Evolutionary conservation across 2,329 filamentous ascomycete species (phyloP), one percentile per base, ranked within the genome.

Genomic region (Fusarium solani-melongenae): DNA sequence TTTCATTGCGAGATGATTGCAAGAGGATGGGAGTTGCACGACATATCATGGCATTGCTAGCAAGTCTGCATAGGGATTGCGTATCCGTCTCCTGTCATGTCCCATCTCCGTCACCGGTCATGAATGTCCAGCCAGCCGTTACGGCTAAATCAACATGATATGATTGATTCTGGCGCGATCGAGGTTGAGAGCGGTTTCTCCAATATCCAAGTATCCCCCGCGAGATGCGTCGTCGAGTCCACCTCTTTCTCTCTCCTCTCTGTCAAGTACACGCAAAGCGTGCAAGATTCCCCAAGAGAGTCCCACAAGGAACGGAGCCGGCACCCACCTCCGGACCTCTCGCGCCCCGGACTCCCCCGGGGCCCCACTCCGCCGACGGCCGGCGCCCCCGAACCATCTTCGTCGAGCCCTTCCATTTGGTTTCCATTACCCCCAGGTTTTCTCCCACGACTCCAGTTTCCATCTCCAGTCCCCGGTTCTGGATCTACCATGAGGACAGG

Each of bases 341-440:
- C 17, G 10, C 20, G 34, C 41, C 38, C 22, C 22, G 73, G 69
- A 65, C 72, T 75, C 60, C 72, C 55, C 71, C 76, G 76, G 74
- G 74, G 76, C 73, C 75, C 76, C 76, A 78, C 75, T 71, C 63
- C 62, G 71, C 70, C 64, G 73, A 76, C 62, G 70, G 41, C 75
- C 76, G 76, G 76, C 53, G 55, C 64, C 67, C 53, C 76, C 76
- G 76, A 78, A 62, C 69, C 58, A 56, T 67, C 53, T 53, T 69
- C 56, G 49, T 64, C 36, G 36, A 62, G 51, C 17, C n/a, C 29
- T 69, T 69, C 67, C 36, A 74, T 62, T 41, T 67, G 51, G 72
- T 82, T 82, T 82, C 77, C 71, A 82, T 82, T 82, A 82, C 80
- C 79, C 80, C 79, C 80, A 81, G 78, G 66, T 81, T 82, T 73